Percentiles rank a stretch among this genome's conserved stretches.
Evolutionary conservation across 805 yeast genomes (phyloP).

Genomic region (Wickerhamomyces rabaulensis): DNA sequence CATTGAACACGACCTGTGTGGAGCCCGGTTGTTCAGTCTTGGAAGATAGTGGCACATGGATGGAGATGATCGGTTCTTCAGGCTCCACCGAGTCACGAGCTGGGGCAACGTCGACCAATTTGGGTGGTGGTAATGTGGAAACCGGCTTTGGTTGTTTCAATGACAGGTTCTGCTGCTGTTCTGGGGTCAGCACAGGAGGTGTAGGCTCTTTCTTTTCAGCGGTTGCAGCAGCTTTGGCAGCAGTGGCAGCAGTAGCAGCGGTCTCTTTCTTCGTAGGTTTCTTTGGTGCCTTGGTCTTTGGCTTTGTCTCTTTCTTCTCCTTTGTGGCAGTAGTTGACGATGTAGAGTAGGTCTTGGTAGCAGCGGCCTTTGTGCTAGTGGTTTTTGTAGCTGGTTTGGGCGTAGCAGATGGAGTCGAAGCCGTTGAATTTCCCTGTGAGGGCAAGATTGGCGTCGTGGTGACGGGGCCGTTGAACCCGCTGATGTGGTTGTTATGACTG

Average conservation of each 20-base stretch:
- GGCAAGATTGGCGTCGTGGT: not conserved
- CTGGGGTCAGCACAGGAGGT: constrained; percentile 10
- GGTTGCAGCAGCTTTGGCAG: not conserved
- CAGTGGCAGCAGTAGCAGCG: not conserved
- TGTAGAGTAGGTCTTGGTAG: not conserved
- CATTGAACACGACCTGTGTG: constrained; percentile 64
- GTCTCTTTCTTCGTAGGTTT: not conserved
- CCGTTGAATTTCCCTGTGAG: not conserved
- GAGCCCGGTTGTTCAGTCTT: constrained; percentile 51
- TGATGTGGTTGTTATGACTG: not conserved
- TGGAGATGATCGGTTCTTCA: constrained; percentile 46
- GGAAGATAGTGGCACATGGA: constrained; percentile 46
- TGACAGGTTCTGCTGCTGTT: constrained; percentile 16
- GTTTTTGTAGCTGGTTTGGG: not conserved
- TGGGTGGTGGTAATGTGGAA: constrained; percentile 16
- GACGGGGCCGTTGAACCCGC: not conserved
- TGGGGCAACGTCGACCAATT: constrained; percentile 11
- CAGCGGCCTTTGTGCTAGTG: not conserved
- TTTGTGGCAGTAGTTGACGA: not conserved
- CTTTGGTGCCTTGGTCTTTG: not conserved
- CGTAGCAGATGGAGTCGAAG: not conserved
- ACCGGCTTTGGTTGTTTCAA: constrained; percentile 18
- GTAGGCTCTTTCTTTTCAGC: constrained; percentile 4
- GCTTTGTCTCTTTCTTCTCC: not conserved
- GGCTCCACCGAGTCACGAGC: not conserved